These are phyloP conservation scores for Rugosomyces carneus DNA, from an alignment of 1,284 basidiomycete genomes.

Conservation along the genomic window DNA sequence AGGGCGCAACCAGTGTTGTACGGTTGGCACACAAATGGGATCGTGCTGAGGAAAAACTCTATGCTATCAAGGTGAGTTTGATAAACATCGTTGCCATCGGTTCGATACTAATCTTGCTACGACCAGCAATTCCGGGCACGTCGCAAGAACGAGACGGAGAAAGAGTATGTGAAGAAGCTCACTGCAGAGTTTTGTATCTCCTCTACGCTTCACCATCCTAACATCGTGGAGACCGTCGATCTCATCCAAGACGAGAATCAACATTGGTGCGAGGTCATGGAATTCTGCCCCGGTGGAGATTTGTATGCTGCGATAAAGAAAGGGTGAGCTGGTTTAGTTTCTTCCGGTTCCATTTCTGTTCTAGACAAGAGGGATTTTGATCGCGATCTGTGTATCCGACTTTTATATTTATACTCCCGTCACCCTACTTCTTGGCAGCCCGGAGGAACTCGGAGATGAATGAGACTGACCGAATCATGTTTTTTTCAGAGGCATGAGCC, in stretches of 20 bases:
- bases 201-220: conserved; percentile 93
- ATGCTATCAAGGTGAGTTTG: conserved; percentile 85
- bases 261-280: conserved; percentile 99
- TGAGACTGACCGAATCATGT: conserved; percentile 12
- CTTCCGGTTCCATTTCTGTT: background rate
- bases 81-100: background rate
- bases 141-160: conserved; percentile 96
- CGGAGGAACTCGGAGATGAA: conserved; percentile 12
- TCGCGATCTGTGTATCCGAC: conserved; percentile 3
- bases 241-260: conserved; percentile 95
- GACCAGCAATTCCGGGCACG: conserved; percentile 92
- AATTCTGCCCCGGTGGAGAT: conserved; percentile 96
- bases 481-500: conserved; percentile 65
- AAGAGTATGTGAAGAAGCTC: conserved; percentile 99
- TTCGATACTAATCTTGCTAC: background rate
- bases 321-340: conserved; percentile 42
- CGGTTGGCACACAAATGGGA: conserved; percentile 99
- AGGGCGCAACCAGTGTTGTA: conserved; percentile 96
- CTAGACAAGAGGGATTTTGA: background rate
- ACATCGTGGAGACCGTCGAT: conserved; percentile 98
- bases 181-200: conserved; percentile 99
- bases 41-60: conserved; percentile 93
- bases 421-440: background rate
- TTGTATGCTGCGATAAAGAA: conserved; percentile 98
- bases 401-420: conserved; percentile 1